phyloP scores from a whole-genome alignment of 2,329 filamentous ascomycete species.

The Phialocephala subalpina region DNA sequence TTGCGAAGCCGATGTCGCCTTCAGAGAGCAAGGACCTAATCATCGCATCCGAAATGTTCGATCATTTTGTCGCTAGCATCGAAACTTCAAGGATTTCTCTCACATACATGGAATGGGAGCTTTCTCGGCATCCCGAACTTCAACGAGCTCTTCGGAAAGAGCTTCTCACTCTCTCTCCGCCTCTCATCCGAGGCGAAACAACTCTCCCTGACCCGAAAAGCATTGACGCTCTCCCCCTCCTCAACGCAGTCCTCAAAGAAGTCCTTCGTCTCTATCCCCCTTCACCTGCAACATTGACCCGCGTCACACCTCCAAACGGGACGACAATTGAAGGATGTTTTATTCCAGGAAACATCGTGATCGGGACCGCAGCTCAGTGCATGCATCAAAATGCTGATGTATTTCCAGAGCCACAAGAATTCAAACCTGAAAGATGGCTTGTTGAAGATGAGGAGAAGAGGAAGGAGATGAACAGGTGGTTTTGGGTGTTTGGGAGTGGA shows the following conservation, averaged over 20 bases:
- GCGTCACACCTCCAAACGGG: conserved; percentile 42
- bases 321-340: conserved; percentile 40
- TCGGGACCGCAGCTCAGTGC: conserved; percentile 58
- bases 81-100: conserved; percentile 76
- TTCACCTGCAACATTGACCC: conserved; percentile 58
- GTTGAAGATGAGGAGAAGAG: conserved; percentile 39
- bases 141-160: conserved; percentile 47
- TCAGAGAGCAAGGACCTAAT: conserved; percentile 13
- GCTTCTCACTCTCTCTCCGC: conserved; percentile 39
- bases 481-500: conserved; percentile 72
- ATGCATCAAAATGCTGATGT: conserved; percentile 58
- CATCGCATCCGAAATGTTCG: conserved; percentile 74
- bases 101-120: conserved; percentile 66
- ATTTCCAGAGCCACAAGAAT: conserved; percentile 55
- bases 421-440: conserved; percentile 61
- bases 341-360: conserved; percentile 56
- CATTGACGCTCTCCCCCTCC: conserved; percentile 56
- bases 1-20: conserved; percentile 1
- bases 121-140: conserved; percentile 49
- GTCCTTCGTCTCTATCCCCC: conserved; percentile 62
- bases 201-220: conserved; percentile 45
- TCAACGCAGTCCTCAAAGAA: conserved; percentile 64
- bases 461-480: conserved; percentile 52
- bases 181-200: neutral
- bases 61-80: conserved; percentile 78